Evolutionary conservation across 2,329 filamentous ascomycete species (phyloP).

Genomic region (Neospermospora avenae): DNA sequence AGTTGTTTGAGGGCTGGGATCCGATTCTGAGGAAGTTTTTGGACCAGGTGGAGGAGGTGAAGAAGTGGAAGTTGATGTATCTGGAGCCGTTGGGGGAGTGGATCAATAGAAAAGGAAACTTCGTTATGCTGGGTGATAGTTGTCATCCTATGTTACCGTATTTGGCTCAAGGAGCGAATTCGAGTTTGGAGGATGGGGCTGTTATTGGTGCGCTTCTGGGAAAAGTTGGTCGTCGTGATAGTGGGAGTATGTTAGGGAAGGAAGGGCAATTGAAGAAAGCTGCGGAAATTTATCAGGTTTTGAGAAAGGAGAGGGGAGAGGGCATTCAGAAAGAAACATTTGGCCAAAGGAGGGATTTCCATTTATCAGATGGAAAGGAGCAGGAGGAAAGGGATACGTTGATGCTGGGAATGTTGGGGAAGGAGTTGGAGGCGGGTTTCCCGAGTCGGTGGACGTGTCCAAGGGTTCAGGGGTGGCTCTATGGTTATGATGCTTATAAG

Average conservation of each 20-base stretch:
- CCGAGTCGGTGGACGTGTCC: constrained; percentile 64
- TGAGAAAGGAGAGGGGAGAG: constrained; percentile 48
- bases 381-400: constrained; percentile 55
- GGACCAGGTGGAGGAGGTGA: constrained; percentile 52
- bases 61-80: constrained; percentile 68
- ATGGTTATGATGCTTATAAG: constrained; percentile 58
- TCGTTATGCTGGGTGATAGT: constrained; percentile 48
- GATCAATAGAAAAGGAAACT: constrained; percentile 26
- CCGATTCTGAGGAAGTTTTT: constrained; percentile 47
- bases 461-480: constrained; percentile 60
- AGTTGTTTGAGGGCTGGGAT: constrained; percentile 62
- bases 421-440: constrained; percentile 51
- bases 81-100: constrained; percentile 36
- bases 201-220: constrained; percentile 58
- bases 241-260: too few relatives aligned
- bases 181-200: constrained; percentile 64
- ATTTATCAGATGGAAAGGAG: constrained; percentile 52
- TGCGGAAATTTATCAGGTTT: constrained; percentile 43
- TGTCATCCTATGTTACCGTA: constrained; percentile 64
- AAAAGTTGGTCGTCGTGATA: constrained; percentile 43
- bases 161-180: constrained; percentile 65
- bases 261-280: constrained; percentile 45
- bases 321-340: constrained; percentile 62
- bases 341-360: constrained; percentile 50
- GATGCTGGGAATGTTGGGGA: constrained; percentile 54